phyloP scores from a whole-genome alignment of 1,284 basidiomycete genomes.

The Sanghuangporus baumii region DNA sequence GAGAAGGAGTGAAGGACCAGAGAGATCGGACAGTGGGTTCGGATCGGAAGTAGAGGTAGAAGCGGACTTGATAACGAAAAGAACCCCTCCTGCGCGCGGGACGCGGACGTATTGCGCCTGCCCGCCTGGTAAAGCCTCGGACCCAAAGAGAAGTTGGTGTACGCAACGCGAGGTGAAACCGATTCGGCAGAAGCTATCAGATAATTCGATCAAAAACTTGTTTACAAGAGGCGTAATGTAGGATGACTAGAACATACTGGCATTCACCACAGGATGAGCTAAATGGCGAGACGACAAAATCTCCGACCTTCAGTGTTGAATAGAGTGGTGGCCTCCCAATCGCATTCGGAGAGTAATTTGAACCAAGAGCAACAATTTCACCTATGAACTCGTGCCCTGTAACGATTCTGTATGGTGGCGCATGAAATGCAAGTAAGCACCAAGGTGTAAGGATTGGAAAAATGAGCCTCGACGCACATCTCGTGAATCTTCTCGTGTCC shows the following conservation, averaged over 20 bases:
- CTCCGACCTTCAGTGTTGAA: conserved; percentile 65
- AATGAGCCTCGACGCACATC: conserved; percentile 27
- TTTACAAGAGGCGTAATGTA: conserved; percentile 54
- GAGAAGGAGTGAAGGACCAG: conserved; percentile 62
- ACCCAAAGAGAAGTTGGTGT: conserved; percentile 66
- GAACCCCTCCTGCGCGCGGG: conserved; percentile 73
- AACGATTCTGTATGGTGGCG: conserved; percentile 40
- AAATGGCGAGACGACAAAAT: conserved; percentile 86
- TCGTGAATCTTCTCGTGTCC: conserved; percentile 41
- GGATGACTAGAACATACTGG: conserved; percentile 42
- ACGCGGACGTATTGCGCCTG: conserved; percentile 87
- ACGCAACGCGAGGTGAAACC: conserved; percentile 77
- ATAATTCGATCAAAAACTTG: conserved; percentile 51
- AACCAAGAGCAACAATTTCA: conserved; percentile 67
- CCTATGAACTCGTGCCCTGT: conserved; percentile 86
- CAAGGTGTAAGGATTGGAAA: conserved; percentile 18
- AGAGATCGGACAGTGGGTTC: conserved; percentile 31
- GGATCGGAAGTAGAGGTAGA: conserved; percentile 26
- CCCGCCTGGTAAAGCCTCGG: conserved; percentile 66
- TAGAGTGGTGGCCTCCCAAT: conserved; percentile 56
- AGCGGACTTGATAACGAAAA: conserved; percentile 59
- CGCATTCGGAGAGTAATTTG: conserved; percentile 43
- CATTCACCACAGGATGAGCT: conserved; percentile 80
- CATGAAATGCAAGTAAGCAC: neutral
- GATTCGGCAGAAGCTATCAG: conserved; percentile 60